These are phyloP conservation scores for Hebeloma cylindrosporum DNA, from an alignment of 768 basidiomycete genomes.

Conservation along the genomic window DNA sequence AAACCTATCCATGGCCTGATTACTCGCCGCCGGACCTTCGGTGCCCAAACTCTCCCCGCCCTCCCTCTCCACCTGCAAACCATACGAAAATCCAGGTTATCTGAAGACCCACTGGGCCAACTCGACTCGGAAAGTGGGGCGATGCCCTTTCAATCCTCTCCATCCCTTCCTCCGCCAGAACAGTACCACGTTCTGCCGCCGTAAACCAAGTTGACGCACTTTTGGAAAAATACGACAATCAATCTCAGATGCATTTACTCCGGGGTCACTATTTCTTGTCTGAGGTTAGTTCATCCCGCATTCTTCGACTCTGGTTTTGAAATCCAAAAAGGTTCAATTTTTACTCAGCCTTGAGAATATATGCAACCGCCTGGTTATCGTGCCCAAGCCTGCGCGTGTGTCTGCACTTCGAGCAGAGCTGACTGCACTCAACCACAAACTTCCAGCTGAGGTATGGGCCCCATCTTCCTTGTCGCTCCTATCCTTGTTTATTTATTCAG, in stretches of 20 bases:
- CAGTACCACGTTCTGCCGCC: conserved; percentile 44
- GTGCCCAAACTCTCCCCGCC: conserved; percentile 74
- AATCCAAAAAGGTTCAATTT: conserved; percentile 68
- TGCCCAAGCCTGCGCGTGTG: conserved; percentile 91
- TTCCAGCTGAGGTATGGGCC: conserved; percentile 93
- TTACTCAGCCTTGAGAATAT: conserved; percentile 88
- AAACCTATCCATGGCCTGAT: conserved; percentile 22
- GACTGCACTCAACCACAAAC: conserved; percentile 91
- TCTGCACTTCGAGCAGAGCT: conserved; percentile 96
- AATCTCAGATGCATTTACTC: conserved; percentile 70
- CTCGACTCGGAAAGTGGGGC: conserved; percentile 45
- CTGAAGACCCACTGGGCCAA: conserved; percentile 76
- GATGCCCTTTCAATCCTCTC: conserved; percentile 69
- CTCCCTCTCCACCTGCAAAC: conserved; percentile 62
- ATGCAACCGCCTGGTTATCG: conserved; percentile 85
- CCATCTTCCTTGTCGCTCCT: conserved; percentile 4
- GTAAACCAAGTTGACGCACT: conserved; percentile 52
- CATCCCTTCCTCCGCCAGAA: conserved; percentile 56
- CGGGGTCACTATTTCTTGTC: conserved; percentile 87
- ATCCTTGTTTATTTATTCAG: conserved; percentile 34
- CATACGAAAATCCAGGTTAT: conserved; percentile 53
- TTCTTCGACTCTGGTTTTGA: conserved; percentile 14
- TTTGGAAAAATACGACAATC: conserved; percentile 64
- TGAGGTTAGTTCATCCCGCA: conserved; percentile 52
- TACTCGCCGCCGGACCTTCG: conserved; percentile 51